phyloP scores from a whole-genome alignment of 1,284 basidiomycete genomes.

The Microbotryum intermedium region DNA sequence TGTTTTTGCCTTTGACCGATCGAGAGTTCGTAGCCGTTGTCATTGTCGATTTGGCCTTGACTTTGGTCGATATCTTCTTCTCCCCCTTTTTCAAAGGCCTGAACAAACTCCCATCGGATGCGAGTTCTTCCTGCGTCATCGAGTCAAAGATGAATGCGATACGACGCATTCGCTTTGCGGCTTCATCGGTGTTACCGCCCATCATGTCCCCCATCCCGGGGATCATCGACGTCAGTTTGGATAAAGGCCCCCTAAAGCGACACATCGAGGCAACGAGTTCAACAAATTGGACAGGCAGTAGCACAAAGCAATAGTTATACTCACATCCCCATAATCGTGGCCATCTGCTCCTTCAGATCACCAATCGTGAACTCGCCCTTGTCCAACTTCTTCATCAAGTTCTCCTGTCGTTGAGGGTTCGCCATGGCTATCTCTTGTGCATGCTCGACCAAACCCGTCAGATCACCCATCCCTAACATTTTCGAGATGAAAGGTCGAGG shows the following conservation, averaged over 20 bases:
- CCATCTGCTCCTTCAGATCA: conserved; percentile 96
- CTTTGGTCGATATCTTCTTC: neutral
- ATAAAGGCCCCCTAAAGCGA: conserved; percentile 73
- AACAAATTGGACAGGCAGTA: neutral
- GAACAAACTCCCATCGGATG: conserved; percentile 88
- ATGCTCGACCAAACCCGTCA: conserved; percentile 94
- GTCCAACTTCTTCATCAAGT: conserved; percentile 96
- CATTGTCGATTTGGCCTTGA: conserved; percentile 2
- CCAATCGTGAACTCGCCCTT: conserved; percentile 93
- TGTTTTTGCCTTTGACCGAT: conserved; percentile 5
- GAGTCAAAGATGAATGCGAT: conserved; percentile 99
- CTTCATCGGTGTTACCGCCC: conserved; percentile 64
- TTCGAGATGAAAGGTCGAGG: conserved; percentile 98
- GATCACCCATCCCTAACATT: conserved; percentile 86
- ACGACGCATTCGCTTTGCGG: conserved; percentile 75
- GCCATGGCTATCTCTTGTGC: conserved; percentile 90
- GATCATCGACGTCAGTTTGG: conserved; percentile 98
- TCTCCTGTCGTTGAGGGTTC: conserved; percentile 93
- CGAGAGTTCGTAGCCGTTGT: neutral
- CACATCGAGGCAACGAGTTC: neutral
- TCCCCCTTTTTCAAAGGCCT: conserved; percentile 2
- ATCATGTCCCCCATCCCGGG: conserved; percentile 87
- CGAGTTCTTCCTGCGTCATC: conserved; percentile 87
- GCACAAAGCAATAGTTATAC: conserved; percentile 33
- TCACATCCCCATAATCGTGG: conserved; percentile 95